Base-by-base conservation (phyloP, 352 stramenopile genomes). In the Phytophthora vignae region DNA sequence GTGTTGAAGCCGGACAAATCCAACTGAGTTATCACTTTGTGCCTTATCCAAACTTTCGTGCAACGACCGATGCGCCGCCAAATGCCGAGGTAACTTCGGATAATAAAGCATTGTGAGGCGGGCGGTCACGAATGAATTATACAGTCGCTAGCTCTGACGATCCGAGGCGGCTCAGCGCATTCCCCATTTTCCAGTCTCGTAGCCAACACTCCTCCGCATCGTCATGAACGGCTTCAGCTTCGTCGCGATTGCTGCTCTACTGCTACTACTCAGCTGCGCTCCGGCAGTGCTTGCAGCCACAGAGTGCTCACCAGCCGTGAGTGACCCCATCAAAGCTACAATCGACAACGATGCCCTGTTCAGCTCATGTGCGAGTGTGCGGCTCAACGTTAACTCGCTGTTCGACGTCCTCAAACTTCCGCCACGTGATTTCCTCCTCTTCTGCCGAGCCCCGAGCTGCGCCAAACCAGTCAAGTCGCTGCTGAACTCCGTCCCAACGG, bases 351-450 rank as follows among this genome's bases (percentile, higher is more conserved):
- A 14, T 1, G 22, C 14, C 7, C 40, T 63, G 14, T 65, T 63
- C 21, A 58, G 44, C 42, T 56, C 57, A 2, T 71, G 64, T n/a
- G 64, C 64, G 2, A 29, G 55, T 29, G 44, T 52, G 7, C 44
- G 44, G 17, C 9, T 44, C 11, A 21, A 71, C 5, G 33, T 60
- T 12, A 38, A 61, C 3, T 64, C 22, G 22, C 25, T 71, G 14
- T 66, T 71, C 21, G 64, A 49, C 46, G 63, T 64, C 9, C 63
- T 64, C 46, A 29, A 56, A 15, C 50, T 70, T 22, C 27, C 54
- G 2, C 27, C 52, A 5, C 19, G 17, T 15, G 42, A 64, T 42
- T 70, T 70, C 4, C 55, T 70, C 19, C 4, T 27, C 21, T 70
- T 70, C 63, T 70, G 63, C 21, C 53, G 55, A 12, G 44, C 63